Percentiles rank a stretch among this genome's conserved stretches.
Conservation (phyloP, 139 green algal species). For the Coelastrella sp. region DNA sequence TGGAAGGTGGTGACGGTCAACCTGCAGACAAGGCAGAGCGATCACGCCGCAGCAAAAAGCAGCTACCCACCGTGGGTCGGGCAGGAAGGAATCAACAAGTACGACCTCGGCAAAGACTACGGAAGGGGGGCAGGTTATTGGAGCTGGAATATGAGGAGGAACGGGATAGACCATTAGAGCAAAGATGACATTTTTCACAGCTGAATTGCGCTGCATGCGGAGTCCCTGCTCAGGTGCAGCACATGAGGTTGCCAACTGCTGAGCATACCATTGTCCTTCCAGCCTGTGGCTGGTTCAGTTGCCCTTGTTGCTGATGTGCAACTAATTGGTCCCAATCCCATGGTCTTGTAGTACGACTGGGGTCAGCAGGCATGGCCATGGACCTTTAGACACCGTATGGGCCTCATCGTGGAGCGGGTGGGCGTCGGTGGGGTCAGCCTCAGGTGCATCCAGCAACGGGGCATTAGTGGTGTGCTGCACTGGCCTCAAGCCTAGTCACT, state of each 20-base stretch:
- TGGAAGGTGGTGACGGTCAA: background rate
- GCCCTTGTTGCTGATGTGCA: background rate
- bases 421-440: no score
- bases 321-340: background rate
- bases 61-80: background rate
- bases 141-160: slow-evolving; percentile 91
- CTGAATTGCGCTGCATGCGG: no score
- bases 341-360: background rate
- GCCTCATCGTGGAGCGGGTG: no score
- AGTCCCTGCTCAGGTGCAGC: no score
- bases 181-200: no score
- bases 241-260: background rate
- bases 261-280: background rate
- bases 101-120: slow-evolving; percentile 11
- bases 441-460: no score
- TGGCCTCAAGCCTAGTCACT: no score
- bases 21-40: background rate
- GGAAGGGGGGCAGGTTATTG: slow-evolving; percentile 41
- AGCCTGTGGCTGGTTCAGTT: background rate
- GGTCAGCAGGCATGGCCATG: no score
- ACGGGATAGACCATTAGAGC: slow-evolving; percentile 56
- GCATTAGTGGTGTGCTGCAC: no score
- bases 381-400: no score
- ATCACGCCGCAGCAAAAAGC: slow-evolving; percentile 3
- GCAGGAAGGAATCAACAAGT: slow-evolving; percentile 39